These are phyloP conservation scores for Penicillium sp. DNA, from an alignment of 2,329 filamentous ascomycete genomes.

Conservation along the genomic window DNA sequence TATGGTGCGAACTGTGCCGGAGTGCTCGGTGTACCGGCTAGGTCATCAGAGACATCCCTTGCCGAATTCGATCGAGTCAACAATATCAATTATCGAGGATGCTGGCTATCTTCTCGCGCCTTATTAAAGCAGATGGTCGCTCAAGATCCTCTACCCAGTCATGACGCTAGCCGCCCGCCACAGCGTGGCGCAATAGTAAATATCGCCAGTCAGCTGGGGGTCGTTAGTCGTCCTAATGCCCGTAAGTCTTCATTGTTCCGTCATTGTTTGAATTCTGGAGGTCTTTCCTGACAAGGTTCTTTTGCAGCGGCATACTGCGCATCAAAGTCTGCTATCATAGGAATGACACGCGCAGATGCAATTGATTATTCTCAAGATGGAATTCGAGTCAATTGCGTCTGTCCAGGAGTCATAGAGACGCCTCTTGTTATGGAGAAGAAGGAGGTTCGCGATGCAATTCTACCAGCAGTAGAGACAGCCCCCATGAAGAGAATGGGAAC, in stretches of 20 bases:
- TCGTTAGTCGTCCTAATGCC: constrained; percentile 49
- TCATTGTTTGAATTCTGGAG: background rate
- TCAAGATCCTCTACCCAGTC: constrained; percentile 44
- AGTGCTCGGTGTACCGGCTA: constrained; percentile 33
- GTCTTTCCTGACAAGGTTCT: background rate
- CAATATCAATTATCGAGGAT: constrained; percentile 55
- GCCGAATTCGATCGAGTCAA: constrained; percentile 55
- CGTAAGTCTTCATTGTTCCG: constrained; percentile 31
- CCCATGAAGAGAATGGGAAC: constrained; percentile 54
- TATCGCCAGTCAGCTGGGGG: constrained; percentile 53
- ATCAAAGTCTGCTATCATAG: constrained; percentile 59
- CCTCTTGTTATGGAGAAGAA: constrained; percentile 46
- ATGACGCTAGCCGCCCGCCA: constrained; percentile 32
- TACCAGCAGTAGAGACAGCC: constrained; percentile 46
- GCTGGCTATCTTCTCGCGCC: constrained; percentile 49
- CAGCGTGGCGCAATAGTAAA: constrained; percentile 53
- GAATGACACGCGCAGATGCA: constrained; percentile 56
- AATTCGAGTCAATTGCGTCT: constrained; percentile 36
- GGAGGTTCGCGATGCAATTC: constrained; percentile 42
- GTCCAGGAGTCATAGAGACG: constrained; percentile 48
- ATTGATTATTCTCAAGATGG: constrained; percentile 52
- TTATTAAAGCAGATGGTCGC: constrained; percentile 48
- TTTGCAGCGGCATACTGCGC: constrained; percentile 54
- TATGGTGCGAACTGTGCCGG: constrained; percentile 59
- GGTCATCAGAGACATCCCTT: constrained; percentile 45